These are phyloP conservation scores for Mimosa bimucronata DNA, from an alignment of 306 rosid genomes.

Conservation along the genomic window DNA sequence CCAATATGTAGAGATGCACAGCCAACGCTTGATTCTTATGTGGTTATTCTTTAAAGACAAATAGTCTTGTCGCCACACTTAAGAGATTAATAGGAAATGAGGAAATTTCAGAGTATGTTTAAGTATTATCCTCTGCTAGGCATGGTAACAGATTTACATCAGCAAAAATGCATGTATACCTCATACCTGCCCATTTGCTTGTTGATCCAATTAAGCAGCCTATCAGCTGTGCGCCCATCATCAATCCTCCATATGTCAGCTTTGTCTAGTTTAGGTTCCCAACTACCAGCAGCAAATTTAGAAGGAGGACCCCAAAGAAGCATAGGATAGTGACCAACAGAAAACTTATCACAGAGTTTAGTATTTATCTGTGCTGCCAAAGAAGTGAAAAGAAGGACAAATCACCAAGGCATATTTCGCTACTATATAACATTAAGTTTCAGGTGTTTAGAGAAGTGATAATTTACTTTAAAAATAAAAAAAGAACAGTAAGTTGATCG, in stretches of 20 bases:
- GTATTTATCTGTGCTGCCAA: constrained; percentile 97
- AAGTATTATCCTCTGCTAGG: not conserved
- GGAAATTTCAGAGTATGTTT: not conserved
- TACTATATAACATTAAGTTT: not conserved
- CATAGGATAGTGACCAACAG: constrained; percentile 93
- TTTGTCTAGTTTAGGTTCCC: constrained; percentile 78
- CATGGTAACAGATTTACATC: not conserved
- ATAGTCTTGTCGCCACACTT: not conserved
- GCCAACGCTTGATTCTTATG: not conserved
- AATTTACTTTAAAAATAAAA: not conserved
- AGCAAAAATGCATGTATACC: constrained; percentile 37
- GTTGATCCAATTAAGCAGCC: constrained; percentile 88
- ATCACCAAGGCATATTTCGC: constrained; percentile 44
- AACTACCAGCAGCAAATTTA: constrained; percentile 77
- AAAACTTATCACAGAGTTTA: constrained; percentile 92
- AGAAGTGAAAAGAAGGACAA: constrained; percentile 55
- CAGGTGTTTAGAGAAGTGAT: not conserved
- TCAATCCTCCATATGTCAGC: constrained; percentile 63
- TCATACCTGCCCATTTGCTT: constrained; percentile 85
- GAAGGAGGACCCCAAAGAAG: constrained; percentile 95
- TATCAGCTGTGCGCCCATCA: constrained; percentile 79
- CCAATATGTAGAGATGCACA: not conserved
- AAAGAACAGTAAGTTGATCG: not conserved
- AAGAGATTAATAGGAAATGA: not conserved
- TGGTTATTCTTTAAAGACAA: not conserved